These are phyloP conservation scores for Penicillium coffeae DNA, from an alignment of 495 filamentous ascomycete species.

Conservation along the genomic window DNA sequence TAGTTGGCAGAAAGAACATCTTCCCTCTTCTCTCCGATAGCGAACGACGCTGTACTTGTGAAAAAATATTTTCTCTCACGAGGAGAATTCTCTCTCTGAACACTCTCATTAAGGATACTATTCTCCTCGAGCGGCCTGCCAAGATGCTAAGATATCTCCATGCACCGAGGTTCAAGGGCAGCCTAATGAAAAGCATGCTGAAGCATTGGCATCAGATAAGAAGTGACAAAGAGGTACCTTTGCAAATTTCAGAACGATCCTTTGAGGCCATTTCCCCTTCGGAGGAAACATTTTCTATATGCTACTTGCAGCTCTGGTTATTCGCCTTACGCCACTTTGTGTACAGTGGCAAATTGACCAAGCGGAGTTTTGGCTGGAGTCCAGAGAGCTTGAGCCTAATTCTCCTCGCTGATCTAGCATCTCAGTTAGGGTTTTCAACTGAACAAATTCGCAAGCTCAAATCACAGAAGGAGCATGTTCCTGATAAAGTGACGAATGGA, in stretches of 20 bases:
- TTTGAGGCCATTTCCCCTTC: too few relatives aligned
- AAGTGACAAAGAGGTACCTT: too few relatives aligned
- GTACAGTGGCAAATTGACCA: neutral
- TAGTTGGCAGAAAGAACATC: neutral
- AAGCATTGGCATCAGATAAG: too few relatives aligned
- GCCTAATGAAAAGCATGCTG: too few relatives aligned
- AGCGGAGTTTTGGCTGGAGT: neutral
- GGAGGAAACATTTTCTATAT: neutral
- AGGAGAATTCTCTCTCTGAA: slow-evolving; percentile 6
- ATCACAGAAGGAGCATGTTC: neutral
- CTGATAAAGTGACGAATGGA: neutral
- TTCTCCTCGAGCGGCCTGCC: slow-evolving; percentile 3
- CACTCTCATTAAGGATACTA: slow-evolving; percentile 4
- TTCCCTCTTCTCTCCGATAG: slow-evolving; percentile 1
- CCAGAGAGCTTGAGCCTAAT: neutral
- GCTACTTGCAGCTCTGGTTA: slow-evolving; percentile 5
- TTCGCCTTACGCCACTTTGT: slow-evolving; percentile 3
- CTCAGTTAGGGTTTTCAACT: neutral
- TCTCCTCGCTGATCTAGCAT: neutral
- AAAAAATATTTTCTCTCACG: neutral
- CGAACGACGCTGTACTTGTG: neutral
- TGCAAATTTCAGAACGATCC: too few relatives aligned
- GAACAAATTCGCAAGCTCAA: neutral
- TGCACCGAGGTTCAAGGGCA: too few relatives aligned
- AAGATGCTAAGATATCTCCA: neutral